Base-by-base conservation (phyloP, 768 basidiomycete species). In the Collybia mongolica region DNA sequence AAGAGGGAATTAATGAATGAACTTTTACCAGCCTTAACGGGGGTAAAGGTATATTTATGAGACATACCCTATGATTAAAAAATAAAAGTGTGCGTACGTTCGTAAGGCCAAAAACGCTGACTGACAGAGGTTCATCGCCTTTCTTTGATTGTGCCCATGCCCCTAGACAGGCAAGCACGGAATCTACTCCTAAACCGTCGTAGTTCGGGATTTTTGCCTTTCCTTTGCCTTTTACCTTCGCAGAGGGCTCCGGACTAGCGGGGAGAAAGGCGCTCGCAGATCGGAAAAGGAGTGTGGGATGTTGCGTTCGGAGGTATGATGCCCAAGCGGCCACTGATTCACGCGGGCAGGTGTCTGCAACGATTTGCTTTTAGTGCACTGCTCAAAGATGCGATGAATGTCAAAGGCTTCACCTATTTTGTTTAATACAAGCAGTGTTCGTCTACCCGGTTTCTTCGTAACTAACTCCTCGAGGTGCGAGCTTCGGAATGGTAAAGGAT, bases 81-180 rank as follows among this genome's bases (percentile, higher is more conserved):
- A 36, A 17, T 46, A 46, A 54, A 39, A 47, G 49, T 29, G 67
- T 32, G 32, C 86, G 53, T 60, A 91, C 93, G 60, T 93, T 93
- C 0, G 89, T 80, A 20, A 89, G 67, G n/a, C 94, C 94, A 51
- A 90, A 84, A 17, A 96, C 80, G 28, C 90, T 90, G 44, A 93
- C 82, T 20, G 75, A 70, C 9, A 94, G 68, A 1, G 80, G 77
- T 46, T 73, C 71, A 11, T 76, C 73, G 2, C 68, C 67, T 11
- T 68, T 60, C 58, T 82, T 82, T 50, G 74, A 68, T 40, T 68
- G 60, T 2, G 81, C 77, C 69, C 74, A 73, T 35, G 69, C 61
- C 8, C 67, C 65, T 5, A 93, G 72, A 42, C 70, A 69, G 11
- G 72, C 55, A 43, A 82, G 71, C 12, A 90, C 59, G 6, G 75